Base-by-base conservation (phyloP, 169 alveolate genomes). In the Cryptosporidium sp. region DNA sequence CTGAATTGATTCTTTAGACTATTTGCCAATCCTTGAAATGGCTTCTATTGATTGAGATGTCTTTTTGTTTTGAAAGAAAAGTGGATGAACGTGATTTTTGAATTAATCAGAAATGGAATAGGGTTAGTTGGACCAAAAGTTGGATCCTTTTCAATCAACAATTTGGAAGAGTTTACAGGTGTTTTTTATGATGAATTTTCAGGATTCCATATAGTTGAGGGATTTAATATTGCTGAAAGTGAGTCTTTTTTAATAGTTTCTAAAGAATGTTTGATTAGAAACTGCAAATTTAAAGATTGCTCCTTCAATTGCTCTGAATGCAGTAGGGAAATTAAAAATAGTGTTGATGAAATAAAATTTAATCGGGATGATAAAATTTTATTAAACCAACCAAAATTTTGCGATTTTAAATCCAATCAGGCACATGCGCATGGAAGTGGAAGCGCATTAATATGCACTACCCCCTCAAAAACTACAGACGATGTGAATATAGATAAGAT, bases 151-250 rank as follows among this genome's bases (percentile, higher is more conserved):
- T 35, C 48, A 29, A 18, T 10, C 10, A 5, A 33, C 2, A 37
- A 65, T 65, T 31, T 29, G 0, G 71, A 65, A 37, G 50, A 37
- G 14, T 37, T 35, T 10, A 65, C 26, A 2, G 16, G 33, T 33
- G 23, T 59, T 21, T 2, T 12, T 14, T 73, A 33, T 35, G 71
- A 55, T 39, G 86, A 51, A 73, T 33, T 1, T 73, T 73, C 86
- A n/a, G 86, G 70, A 26, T 73, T 73, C 37, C 86, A 73, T 18
- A 52, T 73, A 18, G 55, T 73, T n/a, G 86, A 73, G 43, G 70
- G 41, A 8, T 73, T 73, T 59, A 23, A 73, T 55, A 55, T 73
- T 55, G 29, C 51, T 23, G 86, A 73, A 59, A 48, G 58, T 59
- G 86, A 73, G 55, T 73, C 86, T 4, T 73, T 52, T 55, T 55